Percentiles rank a stretch among this genome's conserved stretches.
These are phyloP conservation scores for Starmerella powellii DNA, from an alignment of 805 yeast species.

Conservation along the genomic window DNA sequence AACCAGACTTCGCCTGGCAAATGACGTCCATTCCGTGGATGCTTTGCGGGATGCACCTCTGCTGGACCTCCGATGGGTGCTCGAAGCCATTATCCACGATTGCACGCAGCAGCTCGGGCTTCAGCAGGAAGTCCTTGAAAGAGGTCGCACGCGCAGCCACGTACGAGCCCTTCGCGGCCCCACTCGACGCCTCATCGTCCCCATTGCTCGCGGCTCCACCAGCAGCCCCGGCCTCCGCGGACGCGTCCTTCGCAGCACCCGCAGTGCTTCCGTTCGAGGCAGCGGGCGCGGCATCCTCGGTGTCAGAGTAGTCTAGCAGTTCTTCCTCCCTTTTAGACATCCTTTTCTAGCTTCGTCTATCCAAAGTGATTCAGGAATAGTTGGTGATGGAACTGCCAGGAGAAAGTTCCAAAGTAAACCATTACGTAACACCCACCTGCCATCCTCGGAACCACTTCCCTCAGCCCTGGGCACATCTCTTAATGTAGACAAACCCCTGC, in stretches of 20 bases:
- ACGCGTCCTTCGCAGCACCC: slow-evolving; percentile 23
- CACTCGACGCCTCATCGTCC: slow-evolving; percentile 8
- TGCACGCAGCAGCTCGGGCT: slow-evolving; percentile 94
- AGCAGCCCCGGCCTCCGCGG: slow-evolving; percentile 33
- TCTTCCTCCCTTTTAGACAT: slow-evolving; percentile 72
- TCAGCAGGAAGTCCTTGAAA: slow-evolving; percentile 90
- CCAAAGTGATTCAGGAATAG: neutral
- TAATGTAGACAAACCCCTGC: too few relatives aligned
- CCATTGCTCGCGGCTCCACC: slow-evolving; percentile 14
- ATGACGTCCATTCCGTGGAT: slow-evolving; percentile 94
- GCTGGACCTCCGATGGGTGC: slow-evolving; percentile 99
- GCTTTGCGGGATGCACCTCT: slow-evolving; percentile 95
- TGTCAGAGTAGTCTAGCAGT: slow-evolving; percentile 95
- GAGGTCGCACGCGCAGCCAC: slow-evolving; percentile 98
- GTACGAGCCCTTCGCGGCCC: slow-evolving; percentile 80
- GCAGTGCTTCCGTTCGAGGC: slow-evolving; percentile 8
- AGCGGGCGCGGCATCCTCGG: slow-evolving; percentile 76
- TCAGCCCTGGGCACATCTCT: too few relatives aligned
- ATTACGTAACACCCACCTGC: too few relatives aligned
- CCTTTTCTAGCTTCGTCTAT: neutral
- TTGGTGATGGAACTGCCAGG: neutral
- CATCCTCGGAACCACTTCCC: too few relatives aligned
- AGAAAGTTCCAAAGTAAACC: neutral
- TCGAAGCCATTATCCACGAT: slow-evolving; percentile 98
- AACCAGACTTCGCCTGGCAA: slow-evolving; percentile 99